These are phyloP conservation scores for Trifolium dubium DNA, from an alignment of 306 rosid species.

Conservation along the genomic window DNA sequence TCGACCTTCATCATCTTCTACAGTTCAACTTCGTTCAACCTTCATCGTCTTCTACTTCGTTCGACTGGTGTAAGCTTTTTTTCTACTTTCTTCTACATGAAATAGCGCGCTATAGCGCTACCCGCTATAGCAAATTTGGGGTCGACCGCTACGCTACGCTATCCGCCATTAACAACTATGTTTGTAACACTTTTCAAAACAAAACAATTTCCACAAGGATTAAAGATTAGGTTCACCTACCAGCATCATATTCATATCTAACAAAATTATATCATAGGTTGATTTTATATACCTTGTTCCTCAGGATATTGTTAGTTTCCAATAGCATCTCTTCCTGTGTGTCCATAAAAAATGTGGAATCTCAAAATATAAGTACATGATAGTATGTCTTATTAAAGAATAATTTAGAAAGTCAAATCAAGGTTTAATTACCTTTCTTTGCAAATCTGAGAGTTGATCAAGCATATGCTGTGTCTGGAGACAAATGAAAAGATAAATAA, in stretches of 20 bases:
- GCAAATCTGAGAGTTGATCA: slow-evolving; percentile 64
- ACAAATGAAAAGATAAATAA: slow-evolving; percentile 27
- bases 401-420: slow-evolving; percentile 4
- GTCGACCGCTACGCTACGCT: too few relatives aligned
- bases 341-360: slow-evolving; percentile 28
- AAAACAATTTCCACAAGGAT: background rate
- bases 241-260: background rate
- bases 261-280: background rate
- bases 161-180: too few relatives aligned
- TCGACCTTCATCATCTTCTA: too few relatives aligned
- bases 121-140: too few relatives aligned
- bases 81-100: too few relatives aligned
- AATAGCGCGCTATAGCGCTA: too few relatives aligned
- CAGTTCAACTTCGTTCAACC: too few relatives aligned
- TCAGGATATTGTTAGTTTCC: slow-evolving; percentile 61
- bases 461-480: slow-evolving; percentile 69
- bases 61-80: too few relatives aligned
- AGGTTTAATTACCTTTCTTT: slow-evolving; percentile 56
- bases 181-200: too few relatives aligned
- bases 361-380: slow-evolving; percentile 18
- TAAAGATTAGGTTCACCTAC: slow-evolving; percentile 6
- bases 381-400: background rate
- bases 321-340: slow-evolving; percentile 68
- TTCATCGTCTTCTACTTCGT: too few relatives aligned
- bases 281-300: slow-evolving; percentile 54